These are phyloP conservation scores for Pichia sp. DNA, from an alignment of 1,139 yeast genomes.

Conservation along the genomic window DNA sequence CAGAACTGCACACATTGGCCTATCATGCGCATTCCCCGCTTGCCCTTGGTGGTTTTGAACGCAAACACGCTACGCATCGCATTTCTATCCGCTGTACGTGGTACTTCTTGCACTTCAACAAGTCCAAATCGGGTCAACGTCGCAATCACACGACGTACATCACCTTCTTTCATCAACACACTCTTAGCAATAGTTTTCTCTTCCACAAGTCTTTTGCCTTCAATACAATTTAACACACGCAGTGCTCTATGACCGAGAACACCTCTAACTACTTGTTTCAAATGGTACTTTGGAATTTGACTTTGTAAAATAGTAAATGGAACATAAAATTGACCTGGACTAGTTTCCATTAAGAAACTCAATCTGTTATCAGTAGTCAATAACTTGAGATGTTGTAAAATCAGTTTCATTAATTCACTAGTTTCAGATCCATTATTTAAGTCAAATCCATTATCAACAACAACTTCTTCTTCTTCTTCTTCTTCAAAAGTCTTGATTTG, in stretches of 20 bases:
- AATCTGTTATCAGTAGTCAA: slow-evolving; percentile 38
- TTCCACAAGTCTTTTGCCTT: slow-evolving; percentile 62
- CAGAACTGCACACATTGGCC: slow-evolving; percentile 56
- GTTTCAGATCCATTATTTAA: slow-evolving; percentile 13
- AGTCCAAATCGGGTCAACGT: slow-evolving; percentile 52
- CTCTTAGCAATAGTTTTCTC: slow-evolving; percentile 76
- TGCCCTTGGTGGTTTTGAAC: slow-evolving; percentile 46
- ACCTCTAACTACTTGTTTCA: slow-evolving; percentile 26
- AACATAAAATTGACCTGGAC: slow-evolving; percentile 39
- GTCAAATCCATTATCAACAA: slow-evolving; percentile 16
- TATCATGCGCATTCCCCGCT: slow-evolving; percentile 31
- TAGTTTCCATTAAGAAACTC: slow-evolving; percentile 43
- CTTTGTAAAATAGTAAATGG: slow-evolving; percentile 42
- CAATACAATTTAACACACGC: slow-evolving; percentile 29
- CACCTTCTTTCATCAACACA: slow-evolving; percentile 71
- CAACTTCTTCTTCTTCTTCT: slow-evolving; percentile 28
- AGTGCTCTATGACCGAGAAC: slow-evolving; percentile 27
- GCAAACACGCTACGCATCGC: slow-evolving; percentile 83
- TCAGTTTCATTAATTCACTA: slow-evolving; percentile 19
- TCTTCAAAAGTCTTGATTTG: slow-evolving; percentile 15
- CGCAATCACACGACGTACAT: slow-evolving; percentile 61
- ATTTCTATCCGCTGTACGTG: slow-evolving; percentile 85
- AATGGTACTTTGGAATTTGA: slow-evolving; percentile 47
- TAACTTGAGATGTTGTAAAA: slow-evolving; percentile 45
- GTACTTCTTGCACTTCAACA: slow-evolving; percentile 82